These are phyloP conservation scores for Elongisporangium anandrum DNA, from an alignment of 352 stramenopile species.

Conservation along the genomic window DNA sequence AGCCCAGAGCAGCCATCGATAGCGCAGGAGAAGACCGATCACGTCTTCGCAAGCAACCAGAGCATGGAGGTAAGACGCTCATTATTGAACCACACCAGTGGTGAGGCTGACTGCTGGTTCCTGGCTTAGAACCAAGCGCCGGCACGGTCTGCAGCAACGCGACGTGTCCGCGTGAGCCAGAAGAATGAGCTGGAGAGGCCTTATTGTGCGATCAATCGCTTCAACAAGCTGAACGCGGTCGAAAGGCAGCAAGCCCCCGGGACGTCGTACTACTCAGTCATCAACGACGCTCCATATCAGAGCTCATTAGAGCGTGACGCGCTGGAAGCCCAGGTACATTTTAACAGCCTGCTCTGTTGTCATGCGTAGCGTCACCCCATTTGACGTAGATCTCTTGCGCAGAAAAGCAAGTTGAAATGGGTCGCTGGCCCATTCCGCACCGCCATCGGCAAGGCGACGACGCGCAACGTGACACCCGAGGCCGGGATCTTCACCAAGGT, in stretches of 20 bases:
- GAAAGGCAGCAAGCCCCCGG: slow-evolving; percentile 9
- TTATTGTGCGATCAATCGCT: slow-evolving; percentile 62
- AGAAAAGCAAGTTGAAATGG: slow-evolving; percentile 69
- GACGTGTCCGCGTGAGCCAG: slow-evolving; percentile 50
- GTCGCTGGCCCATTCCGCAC: slow-evolving; percentile 62
- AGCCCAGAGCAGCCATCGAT: not conserved
- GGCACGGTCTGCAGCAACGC: not conserved
- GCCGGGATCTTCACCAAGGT: slow-evolving; percentile 49
- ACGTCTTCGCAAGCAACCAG: not conserved
- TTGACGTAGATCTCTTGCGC: slow-evolving; percentile 1
- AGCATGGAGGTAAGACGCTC: not conserved
- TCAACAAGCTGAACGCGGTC: slow-evolving; percentile 37
- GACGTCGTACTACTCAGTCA: slow-evolving; percentile 67
- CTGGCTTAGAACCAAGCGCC: not conserved
- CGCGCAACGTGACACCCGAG: slow-evolving; percentile 29
- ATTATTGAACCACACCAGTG: no score
- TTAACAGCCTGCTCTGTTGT: no score
- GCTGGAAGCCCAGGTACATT: slow-evolving; percentile 53
- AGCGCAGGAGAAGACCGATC: not conserved
- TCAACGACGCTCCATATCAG: slow-evolving; percentile 76
- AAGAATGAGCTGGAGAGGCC: slow-evolving; percentile 63
- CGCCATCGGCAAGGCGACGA: slow-evolving; percentile 62
- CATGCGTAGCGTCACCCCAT: no score
- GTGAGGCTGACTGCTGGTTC: no score
- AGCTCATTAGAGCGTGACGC: slow-evolving; percentile 42